These are phyloP conservation scores for Dissoconium aciculare DNA, from an alignment of 2,329 filamentous ascomycete species.

Conservation along the genomic window DNA sequence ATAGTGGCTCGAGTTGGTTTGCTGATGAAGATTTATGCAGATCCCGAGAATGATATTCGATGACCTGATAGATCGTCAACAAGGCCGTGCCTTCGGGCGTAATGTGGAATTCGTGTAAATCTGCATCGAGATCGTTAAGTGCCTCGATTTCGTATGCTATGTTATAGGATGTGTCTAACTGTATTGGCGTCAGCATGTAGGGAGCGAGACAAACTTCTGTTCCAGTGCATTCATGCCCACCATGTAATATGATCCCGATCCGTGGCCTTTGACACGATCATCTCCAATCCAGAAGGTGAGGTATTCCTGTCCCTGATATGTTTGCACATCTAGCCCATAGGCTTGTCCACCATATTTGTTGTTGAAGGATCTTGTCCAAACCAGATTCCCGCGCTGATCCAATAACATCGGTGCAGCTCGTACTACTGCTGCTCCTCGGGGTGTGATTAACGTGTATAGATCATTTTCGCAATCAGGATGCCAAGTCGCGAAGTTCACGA, in stretches of 20 bases:
- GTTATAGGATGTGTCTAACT: conserved; percentile 27
- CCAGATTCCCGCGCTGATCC: conserved; percentile 17
- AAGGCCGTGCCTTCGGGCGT: conserved; percentile 29
- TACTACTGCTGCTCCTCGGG: conserved; percentile 18
- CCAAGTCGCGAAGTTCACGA: conserved; percentile 19
- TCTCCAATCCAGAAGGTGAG: conserved; percentile 28
- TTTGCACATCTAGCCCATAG: conserved; percentile 24
- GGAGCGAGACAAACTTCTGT: neutral
- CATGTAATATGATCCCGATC: conserved; percentile 23
- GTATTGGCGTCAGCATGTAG: conserved; percentile 4
- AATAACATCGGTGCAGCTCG: conserved; percentile 23
- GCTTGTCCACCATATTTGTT: conserved; percentile 22
- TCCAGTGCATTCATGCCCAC: no score
- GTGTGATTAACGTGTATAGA: conserved; percentile 20
- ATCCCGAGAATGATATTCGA: conserved; percentile 12
- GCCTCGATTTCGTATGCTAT: conserved; percentile 28
- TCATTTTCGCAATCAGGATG: conserved; percentile 17
- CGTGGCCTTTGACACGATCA: conserved; percentile 23
- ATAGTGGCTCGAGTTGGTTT: conserved; percentile 10
- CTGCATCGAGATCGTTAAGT: conserved; percentile 21
- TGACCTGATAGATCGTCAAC: conserved; percentile 28
- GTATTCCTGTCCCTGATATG: conserved; percentile 23
- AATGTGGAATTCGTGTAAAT: conserved; percentile 33
- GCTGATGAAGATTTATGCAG: conserved; percentile 13
- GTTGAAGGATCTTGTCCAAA: conserved; percentile 21